Percentiles rank a stretch among this genome's conserved stretches.
These are phyloP conservation scores for Suzukiozyma palmioleophila DNA, from an alignment of 1,139 yeast species.

Conservation along the genomic window DNA sequence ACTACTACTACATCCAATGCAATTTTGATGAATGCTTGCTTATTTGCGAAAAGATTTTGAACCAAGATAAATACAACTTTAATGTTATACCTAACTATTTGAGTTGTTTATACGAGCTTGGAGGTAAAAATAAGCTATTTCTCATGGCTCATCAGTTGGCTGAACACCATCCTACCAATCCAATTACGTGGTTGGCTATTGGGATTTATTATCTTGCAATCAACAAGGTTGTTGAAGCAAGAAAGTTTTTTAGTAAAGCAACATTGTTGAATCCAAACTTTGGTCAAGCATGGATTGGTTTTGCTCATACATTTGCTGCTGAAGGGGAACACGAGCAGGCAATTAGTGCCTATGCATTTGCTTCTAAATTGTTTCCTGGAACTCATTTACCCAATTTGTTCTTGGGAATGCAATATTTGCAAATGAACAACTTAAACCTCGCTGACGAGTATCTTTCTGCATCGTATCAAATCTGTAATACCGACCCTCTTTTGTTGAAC, in stretches of 20 bases:
- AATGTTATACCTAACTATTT: constrained; percentile 75
- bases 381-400: constrained; percentile 87
- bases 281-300: constrained; percentile 97
- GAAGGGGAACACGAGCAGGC: constrained; percentile 99
- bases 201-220: constrained; percentile 85
- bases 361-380: constrained; percentile 91
- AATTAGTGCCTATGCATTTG: constrained; percentile 93
- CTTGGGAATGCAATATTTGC: constrained; percentile 93
- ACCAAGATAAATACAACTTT: constrained; percentile 66
- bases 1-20: constrained; percentile 70
- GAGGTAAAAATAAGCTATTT: constrained; percentile 77
- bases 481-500: constrained; percentile 83
- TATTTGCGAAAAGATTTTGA: constrained; percentile 63
- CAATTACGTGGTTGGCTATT: constrained; percentile 89
- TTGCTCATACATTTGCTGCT: constrained; percentile 95
- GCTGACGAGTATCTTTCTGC: constrained; percentile 84
- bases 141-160: constrained; percentile 82
- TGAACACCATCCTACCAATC: constrained; percentile 75
- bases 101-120: constrained; percentile 81
- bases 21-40: constrained; percentile 72
- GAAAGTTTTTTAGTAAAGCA: constrained; percentile 85
- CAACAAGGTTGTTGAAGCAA: constrained; percentile 72
- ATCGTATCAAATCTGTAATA: constrained; percentile 71
- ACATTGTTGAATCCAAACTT: constrained; percentile 85
- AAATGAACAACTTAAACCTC: constrained; percentile 74